Evolutionary conservation across 345 rosid genomes (phyloP).

Genomic region (Mangifera indica): DNA sequence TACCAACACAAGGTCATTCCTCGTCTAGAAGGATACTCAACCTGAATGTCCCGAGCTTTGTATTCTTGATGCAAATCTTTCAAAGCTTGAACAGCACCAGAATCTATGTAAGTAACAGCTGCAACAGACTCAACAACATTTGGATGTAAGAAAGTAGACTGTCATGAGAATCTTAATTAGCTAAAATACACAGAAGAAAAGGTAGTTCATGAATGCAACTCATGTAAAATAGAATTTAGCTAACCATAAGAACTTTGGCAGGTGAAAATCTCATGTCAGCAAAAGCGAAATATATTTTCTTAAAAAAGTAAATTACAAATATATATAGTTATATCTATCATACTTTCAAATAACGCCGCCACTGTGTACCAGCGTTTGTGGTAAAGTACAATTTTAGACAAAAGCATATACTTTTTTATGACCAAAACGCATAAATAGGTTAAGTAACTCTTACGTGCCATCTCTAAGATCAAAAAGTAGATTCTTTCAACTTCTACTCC

Average conservation of each 20-base stretch:
- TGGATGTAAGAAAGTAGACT: neutral
- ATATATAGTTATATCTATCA: no score
- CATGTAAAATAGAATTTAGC: no score
- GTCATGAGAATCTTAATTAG: neutral
- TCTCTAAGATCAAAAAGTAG: slow-evolving; percentile 80
- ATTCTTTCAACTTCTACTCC: slow-evolving; percentile 89
- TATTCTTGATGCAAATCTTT: slow-evolving; percentile 91
- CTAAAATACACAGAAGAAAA: no score
- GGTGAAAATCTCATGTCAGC: no score
- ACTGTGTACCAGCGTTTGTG: neutral
- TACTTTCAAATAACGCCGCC: neutral
- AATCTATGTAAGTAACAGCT: slow-evolving; percentile 89
- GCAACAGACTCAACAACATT: slow-evolving; percentile 20
- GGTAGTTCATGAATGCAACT: no score
- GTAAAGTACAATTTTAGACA: neutral
- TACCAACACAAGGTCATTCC: neutral
- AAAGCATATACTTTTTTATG: neutral
- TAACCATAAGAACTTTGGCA: no score
- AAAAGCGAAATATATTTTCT: no score
- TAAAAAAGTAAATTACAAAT: no score
- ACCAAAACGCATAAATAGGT: neutral
- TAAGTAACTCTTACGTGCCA: slow-evolving; percentile 76
- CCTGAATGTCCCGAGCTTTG: slow-evolving; percentile 85
- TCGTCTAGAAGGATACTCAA: slow-evolving; percentile 15
- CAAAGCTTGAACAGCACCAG: slow-evolving; percentile 91